Evolutionary conservation across 2,329 filamentous ascomycete species (phyloP).

Genomic region (Cytospora piceae): DNA sequence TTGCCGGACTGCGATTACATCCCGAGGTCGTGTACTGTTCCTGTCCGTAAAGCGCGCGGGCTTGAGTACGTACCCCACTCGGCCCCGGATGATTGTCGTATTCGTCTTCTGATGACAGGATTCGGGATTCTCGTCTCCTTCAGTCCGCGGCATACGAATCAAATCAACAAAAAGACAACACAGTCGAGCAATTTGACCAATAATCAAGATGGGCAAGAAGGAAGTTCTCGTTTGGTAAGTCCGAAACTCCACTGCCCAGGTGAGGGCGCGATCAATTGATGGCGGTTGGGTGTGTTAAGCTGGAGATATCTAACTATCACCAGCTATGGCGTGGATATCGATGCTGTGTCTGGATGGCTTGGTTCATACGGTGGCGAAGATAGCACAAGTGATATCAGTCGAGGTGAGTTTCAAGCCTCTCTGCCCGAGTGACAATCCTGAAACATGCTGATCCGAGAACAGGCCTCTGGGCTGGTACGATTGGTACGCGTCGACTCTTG

Average conservation of each 20-base stretch:
- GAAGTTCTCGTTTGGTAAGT: conserved; percentile 35
- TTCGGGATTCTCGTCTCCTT: not conserved
- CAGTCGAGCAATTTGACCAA: not conserved
- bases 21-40: not conserved
- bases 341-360: conserved; percentile 77
- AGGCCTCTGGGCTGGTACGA: conserved; percentile 68
- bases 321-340: conserved; percentile 73
- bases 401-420: too few relatives aligned
- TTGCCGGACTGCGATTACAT: not conserved
- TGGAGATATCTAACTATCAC: not conserved
- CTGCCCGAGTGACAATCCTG: too few relatives aligned
- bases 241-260: too few relatives aligned
- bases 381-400: conserved; percentile 70
- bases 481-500: conserved; percentile 67
- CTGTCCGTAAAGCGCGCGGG: not conserved
- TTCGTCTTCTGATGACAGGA: not conserved
- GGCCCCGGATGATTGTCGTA: not conserved
- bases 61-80: not conserved
- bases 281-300: not conserved
- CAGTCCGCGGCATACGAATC: not conserved
- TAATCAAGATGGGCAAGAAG: conserved; percentile 34
- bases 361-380: conserved; percentile 77
- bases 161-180: not conserved
- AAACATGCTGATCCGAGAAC: not conserved
- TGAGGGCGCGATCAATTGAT: too few relatives aligned